Conservation (phyloP, 2,329 filamentous ascomycete genomes). For the Ophiocordyceps australis region DNA sequence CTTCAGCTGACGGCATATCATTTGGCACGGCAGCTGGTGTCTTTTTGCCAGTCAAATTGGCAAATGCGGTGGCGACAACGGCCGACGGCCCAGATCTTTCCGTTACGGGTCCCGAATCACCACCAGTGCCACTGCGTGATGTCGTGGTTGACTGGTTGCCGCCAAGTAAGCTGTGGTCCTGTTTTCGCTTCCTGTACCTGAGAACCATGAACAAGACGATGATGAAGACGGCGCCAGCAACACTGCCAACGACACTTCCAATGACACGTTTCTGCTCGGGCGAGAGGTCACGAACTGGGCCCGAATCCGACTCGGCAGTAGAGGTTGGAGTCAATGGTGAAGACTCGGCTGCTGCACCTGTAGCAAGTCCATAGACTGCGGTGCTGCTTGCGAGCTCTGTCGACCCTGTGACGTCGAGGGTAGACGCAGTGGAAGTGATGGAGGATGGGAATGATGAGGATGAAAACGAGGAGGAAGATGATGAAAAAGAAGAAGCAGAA, state of each 20-base stretch:
- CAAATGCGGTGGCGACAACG: conserved; percentile 30
- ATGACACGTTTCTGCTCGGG: conserved; percentile 23
- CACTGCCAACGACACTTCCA: conserved; percentile 35
- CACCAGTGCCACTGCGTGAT: conserved; percentile 2
- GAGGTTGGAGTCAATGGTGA: neutral
- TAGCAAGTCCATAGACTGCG: too few relatives aligned
- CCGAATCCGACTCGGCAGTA: neutral
- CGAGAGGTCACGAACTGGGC: conserved; percentile 5
- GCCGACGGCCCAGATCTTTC: conserved; percentile 21
- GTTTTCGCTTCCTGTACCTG: conserved; percentile 33
- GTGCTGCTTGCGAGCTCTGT: too few relatives aligned
- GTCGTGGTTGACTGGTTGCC: conserved; percentile 15
- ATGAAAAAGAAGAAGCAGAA: conserved; percentile 1
- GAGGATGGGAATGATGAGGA: neutral
- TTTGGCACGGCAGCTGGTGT: conserved; percentile 11
- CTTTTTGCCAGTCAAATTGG: conserved; percentile 24
- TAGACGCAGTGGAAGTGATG: neutral
- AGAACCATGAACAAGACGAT: conserved; percentile 34
- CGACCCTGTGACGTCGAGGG: too few relatives aligned
- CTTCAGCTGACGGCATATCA: conserved; percentile 21
- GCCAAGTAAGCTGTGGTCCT: conserved; percentile 22
- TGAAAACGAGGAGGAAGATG: neutral
- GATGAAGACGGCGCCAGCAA: conserved; percentile 40
- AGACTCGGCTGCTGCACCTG: neutral
- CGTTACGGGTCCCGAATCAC: conserved; percentile 18